Conservation (phyloP, 352 stramenopile genomes). For the Globisporangium perplexum region DNA sequence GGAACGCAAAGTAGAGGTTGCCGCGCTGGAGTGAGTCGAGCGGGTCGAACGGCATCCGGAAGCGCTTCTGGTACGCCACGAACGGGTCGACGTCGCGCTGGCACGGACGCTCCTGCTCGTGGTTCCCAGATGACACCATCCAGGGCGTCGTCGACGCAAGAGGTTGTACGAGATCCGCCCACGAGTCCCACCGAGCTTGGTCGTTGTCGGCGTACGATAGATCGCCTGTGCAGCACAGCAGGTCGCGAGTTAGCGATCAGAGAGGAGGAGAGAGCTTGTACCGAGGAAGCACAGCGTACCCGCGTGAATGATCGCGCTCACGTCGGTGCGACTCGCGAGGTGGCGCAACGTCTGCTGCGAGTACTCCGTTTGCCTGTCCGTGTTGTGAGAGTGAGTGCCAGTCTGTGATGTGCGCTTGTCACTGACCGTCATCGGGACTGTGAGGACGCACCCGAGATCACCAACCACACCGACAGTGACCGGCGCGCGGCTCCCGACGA, state of each 20-base stretch:
- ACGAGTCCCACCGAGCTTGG: constrained; percentile 86
- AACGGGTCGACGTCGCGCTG: constrained; percentile 60
- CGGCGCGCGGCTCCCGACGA: constrained; percentile 41
- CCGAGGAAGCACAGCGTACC: constrained; percentile 15
- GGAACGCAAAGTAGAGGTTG: constrained; percentile 92
- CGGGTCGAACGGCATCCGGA: constrained; percentile 80
- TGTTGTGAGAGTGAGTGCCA: background rate
- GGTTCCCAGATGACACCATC: constrained; percentile 83
- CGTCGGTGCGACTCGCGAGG: constrained; percentile 28
- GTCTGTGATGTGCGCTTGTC: background rate
- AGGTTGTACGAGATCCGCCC: constrained; percentile 81
- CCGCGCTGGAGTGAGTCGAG: constrained; percentile 41
- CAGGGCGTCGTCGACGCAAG: constrained; percentile 61
- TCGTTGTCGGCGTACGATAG: constrained; percentile 88
- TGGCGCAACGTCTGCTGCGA: constrained; percentile 83
- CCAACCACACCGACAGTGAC: constrained; percentile 83
- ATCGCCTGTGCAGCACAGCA: constrained; percentile 33
- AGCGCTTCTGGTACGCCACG: constrained; percentile 81
- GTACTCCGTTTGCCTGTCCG: constrained; percentile 76
- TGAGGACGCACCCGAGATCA: constrained; percentile 67
- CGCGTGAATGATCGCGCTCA: constrained; percentile 68
- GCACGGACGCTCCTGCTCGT: constrained; percentile 81
- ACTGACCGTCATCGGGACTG: background rate
- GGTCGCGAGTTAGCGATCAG: background rate
- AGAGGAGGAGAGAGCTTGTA: background rate